Evolutionary conservation across 1,139 yeast genomes (phyloP).

Genomic region (Blastobotrys petasosporus): DNA sequence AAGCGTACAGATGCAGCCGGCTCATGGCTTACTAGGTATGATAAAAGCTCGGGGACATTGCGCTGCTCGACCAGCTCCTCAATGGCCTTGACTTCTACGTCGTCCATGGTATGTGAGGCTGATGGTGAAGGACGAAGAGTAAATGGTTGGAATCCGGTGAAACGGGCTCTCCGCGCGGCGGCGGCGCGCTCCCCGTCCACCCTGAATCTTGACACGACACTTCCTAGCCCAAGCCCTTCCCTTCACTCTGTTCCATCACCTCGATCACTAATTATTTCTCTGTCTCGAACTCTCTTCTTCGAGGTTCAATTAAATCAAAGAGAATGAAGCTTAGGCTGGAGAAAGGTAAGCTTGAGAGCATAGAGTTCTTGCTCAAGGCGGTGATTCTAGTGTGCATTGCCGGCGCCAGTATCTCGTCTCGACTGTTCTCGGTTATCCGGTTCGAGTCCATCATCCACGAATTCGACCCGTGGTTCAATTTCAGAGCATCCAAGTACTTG

Average conservation of each 20-base stretch:
- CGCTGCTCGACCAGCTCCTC: background rate
- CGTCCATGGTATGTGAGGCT: conserved; percentile 1
- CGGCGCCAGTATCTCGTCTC: conserved; percentile 85
- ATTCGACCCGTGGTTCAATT: conserved; percentile 98
- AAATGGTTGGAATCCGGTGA: background rate
- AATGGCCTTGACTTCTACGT: conserved; percentile 1
- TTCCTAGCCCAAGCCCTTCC: background rate
- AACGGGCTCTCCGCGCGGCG: background rate
- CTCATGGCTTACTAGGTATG: conserved; percentile 1
- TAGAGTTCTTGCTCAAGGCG: conserved; percentile 48
- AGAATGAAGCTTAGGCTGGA: conserved; percentile 8
- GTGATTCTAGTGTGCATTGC: conserved; percentile 66
- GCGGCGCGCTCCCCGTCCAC: background rate
- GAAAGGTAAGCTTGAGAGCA: conserved; percentile 17
- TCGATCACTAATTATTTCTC: too few relatives aligned
- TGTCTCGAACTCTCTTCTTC: too few relatives aligned
- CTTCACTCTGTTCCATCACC: too few relatives aligned
- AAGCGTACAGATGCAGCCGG: conserved; percentile 4
- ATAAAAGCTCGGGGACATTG: background rate
- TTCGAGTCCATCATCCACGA: conserved; percentile 97
- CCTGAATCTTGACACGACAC: background rate
- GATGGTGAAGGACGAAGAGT: background rate
- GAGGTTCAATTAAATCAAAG: background rate
- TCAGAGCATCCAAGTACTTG: conserved; percentile 86
- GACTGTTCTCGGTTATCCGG: conserved; percentile 55